Conservation (phyloP, 2,329 filamentous ascomycete species). For the Xylariales sp. region DNA sequence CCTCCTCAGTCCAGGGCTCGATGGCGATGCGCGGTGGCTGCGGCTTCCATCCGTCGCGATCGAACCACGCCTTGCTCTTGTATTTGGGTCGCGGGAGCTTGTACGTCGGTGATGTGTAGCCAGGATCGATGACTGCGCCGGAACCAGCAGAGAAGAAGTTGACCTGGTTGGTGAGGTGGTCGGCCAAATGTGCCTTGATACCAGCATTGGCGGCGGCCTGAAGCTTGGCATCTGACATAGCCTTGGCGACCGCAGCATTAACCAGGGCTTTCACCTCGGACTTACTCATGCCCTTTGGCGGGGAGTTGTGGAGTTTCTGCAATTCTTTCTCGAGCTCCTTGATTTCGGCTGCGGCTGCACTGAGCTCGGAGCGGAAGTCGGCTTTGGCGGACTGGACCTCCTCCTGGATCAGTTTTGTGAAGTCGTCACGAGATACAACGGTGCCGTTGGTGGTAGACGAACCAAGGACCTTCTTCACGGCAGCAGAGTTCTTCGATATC, state of each 20-base stretch:
- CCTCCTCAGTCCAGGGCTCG: conserved; percentile 67
- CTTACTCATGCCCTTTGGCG: conserved; percentile 30
- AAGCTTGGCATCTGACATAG: conserved; percentile 41
- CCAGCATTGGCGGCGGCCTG: conserved; percentile 41
- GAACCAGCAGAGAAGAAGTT: conserved; percentile 69
- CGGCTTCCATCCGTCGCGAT: conserved; percentile 19
- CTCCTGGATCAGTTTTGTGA: conserved; percentile 7
- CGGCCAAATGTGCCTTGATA: conserved; percentile 40
- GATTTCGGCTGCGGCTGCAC: conserved; percentile 33
- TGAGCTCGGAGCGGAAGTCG: neutral
- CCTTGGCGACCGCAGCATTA: conserved; percentile 36
- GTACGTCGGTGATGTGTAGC: conserved; percentile 57
- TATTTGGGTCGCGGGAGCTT: conserved; percentile 23
- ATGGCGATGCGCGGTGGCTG: conserved; percentile 54
- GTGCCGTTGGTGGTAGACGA: neutral
- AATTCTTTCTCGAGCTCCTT: conserved; percentile 37
- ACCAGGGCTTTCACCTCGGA: conserved; percentile 37
- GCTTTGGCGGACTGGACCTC: neutral
- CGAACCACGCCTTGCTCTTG: conserved; percentile 22
- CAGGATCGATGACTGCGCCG: conserved; percentile 60
- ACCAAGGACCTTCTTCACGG: no score
- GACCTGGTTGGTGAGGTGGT: conserved; percentile 47
- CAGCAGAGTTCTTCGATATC: no score
- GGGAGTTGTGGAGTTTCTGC: conserved; percentile 27
- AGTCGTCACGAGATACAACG: conserved; percentile 25